Evolutionary conservation across 164 flowering plant species (phyloP), one percentile per base, ranked within the genome.

Genomic region (Vitis vinifera): DNA sequence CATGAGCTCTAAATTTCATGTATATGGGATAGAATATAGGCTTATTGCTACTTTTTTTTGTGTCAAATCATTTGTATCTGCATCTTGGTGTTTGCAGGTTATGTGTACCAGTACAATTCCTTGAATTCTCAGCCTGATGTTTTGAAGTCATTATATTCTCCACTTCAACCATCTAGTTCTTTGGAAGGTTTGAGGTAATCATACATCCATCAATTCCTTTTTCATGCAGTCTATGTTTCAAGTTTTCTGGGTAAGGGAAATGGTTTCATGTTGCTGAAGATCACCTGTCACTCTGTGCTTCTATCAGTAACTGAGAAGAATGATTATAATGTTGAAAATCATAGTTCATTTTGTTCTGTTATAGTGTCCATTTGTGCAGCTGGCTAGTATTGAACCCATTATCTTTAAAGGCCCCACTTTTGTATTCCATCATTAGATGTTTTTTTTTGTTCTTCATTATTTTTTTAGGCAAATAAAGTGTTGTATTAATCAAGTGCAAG

Each of bases 51-150:
- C 59, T 19, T 30, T 53, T 13, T 13, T 55, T 11, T 52, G 13
- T 59, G 49, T 19, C 16, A 48, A 2, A 14, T 19, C 9, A n/a
- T 14, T 13, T 16, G 15, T 17, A 66, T 9, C 31, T 30, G 14
- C 17, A 7, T 71, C 3, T 14, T 56, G 47, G 15, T 70, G 62
- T 49, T 71, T 76, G 74, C 89, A 96, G 99, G 95, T 58, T 89
- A 84, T 77, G 79, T 93, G 13, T 91, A 91, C 77, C 97, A 85
- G 76, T 92, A 93, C 86, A 96, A 96, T 74, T 84, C 94, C 14
- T 79, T 91, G 84, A 81, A 96, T 78, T 86, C 91, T 67, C 88
- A 92, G 77, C 99, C 98, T 44, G 97, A 96, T 84, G 98, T 96
- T 67, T 77, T 96, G 83, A 93, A 92, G 79, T 96, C 98, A 55